Base-by-base conservation (phyloP, 768 basidiomycete species). In the Trametes cubensis region DNA sequence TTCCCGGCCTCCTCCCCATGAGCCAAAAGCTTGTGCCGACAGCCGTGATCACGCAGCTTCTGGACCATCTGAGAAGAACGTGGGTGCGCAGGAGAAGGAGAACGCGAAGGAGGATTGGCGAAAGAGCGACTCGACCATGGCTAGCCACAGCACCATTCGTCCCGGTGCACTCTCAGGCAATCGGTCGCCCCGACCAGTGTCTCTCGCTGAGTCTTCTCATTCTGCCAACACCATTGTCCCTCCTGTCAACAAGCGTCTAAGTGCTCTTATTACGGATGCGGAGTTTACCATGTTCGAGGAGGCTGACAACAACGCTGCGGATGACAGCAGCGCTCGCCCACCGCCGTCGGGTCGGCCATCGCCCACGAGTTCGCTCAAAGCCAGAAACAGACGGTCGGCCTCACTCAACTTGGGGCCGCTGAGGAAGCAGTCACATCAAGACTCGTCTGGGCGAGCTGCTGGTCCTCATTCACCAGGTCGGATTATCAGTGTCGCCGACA, bases 41-140 rank as follows among this genome's bases (percentile, higher is more conserved):
- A 41, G 44, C 28, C 51, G 45, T 18, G 60, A 59, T 6, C 20
- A 26, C 20, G 10, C 49, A 41, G 10, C 39, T 20, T 42, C 54
- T 15, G 53, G 25, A 11, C 25, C 49, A 15, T 30, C 50, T 40
- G 55, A 64, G 56, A 54, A 51, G 55, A 34, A 14, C 17, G 14
- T 34, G n/a, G 26, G 45, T 15, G 28, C 61, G 18, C 50, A 44
- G 30, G 64, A 60, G 34, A 64, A 62, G 60, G 79, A 78, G 62
- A 78, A 78, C 61, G 67, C 71, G 69, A 92, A 88, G 76, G 90
- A 92, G 64, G 79, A 80, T 34, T 89, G 90, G 87, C 78, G 90
- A 69, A 90, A 89, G 75, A 91, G 90, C 67, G 90, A 93, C 73
- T 86, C 90, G 6, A 91, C 89, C n/a, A 84, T 87, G 70, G 70